Conservation (phyloP, 2,329 filamentous ascomycete genomes). For the Harringtonia aguacate region DNA sequence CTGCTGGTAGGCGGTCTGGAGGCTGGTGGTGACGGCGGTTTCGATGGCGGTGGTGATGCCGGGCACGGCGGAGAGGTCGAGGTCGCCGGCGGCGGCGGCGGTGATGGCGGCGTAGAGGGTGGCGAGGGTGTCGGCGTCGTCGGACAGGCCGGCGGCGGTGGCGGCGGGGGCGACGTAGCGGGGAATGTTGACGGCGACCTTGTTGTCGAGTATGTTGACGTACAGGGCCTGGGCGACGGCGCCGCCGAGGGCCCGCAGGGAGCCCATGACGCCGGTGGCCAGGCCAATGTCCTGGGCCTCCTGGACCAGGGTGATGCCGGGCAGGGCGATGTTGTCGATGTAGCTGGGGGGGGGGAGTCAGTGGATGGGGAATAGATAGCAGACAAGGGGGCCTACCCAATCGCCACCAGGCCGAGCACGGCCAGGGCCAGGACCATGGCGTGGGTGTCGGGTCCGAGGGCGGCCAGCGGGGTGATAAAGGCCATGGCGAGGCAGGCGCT, state of each 20-base stretch:
- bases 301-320: conserved; percentile 32
- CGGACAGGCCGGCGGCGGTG: conserved; percentile 20
- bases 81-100: conserved; percentile 20
- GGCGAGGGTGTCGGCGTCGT: conserved; percentile 21
- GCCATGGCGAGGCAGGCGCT: conserved; percentile 19
- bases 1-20: conserved; percentile 29
- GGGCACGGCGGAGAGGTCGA: conserved; percentile 20
- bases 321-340: conserved; percentile 29
- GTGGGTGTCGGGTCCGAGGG: conserved; percentile 17
- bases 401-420: conserved; percentile 19
- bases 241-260: conserved; percentile 31
- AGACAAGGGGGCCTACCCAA: no score
- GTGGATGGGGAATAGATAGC: no score
- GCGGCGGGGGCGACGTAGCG: conserved; percentile 23
- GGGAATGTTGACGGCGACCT: conserved; percentile 22
- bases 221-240: conserved; percentile 26
- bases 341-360: no score
- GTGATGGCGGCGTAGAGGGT: conserved; percentile 18
- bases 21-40: conserved; percentile 20
- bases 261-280: conserved; percentile 31
- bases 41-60: conserved; percentile 23
- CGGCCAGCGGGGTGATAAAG: conserved; percentile 22
- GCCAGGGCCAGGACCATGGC: conserved; percentile 22
- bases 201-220: conserved; percentile 23
- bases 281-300: conserved; percentile 35